Conservation (phyloP, 495 filamentous ascomycete genomes). For the Wilcoxina mikolae region DNA sequence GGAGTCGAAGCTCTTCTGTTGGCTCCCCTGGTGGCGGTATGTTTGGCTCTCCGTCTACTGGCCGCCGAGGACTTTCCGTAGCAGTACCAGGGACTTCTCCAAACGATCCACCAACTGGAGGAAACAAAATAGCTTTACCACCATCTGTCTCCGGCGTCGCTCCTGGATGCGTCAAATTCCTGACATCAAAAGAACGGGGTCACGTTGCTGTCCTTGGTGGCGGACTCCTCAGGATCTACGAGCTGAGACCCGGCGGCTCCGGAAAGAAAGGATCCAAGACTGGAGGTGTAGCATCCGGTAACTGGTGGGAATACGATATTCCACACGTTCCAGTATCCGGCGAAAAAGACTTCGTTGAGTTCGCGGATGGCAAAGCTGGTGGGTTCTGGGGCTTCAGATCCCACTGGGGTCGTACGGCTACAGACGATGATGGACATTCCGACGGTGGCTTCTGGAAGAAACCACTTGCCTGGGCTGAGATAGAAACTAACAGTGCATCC, state of each 20-base stretch:
- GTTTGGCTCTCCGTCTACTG: conserved; percentile 8
- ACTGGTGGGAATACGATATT: conserved; percentile 51
- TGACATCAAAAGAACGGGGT: conserved; percentile 39
- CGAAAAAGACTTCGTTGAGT: not conserved
- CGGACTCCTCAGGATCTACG: conserved; percentile 53
- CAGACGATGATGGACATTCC: conserved; percentile 1
- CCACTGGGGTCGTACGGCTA: conserved; percentile 8
- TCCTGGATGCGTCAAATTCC: conserved; percentile 42
- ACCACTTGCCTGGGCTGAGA: conserved; percentile 65
- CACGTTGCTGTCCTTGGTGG: conserved; percentile 42
- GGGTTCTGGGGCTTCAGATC: conserved; percentile 17
- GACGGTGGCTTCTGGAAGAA: conserved; percentile 1
- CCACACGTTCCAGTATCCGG: conserved; percentile 39
- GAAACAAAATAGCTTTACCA: conserved; percentile 67
- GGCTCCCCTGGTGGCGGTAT: conserved; percentile 34
- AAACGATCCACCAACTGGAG: conserved; percentile 63
- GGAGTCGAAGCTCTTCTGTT: conserved; percentile 19
- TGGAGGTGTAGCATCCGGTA: conserved; percentile 37
- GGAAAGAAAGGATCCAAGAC: conserved; percentile 30
- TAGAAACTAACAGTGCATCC: conserved; percentile 81
- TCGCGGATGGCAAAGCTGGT: conserved; percentile 17
- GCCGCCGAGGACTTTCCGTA: not conserved
- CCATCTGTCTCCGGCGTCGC: conserved; percentile 33
- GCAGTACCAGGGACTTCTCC: conserved; percentile 29
- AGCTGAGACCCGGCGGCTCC: conserved; percentile 38